Percentiles rank a stretch among this genome's conserved stretches.
Conservation (phyloP, 768 basidiomycete species). For the Psilocybe subaeruginosa region DNA sequence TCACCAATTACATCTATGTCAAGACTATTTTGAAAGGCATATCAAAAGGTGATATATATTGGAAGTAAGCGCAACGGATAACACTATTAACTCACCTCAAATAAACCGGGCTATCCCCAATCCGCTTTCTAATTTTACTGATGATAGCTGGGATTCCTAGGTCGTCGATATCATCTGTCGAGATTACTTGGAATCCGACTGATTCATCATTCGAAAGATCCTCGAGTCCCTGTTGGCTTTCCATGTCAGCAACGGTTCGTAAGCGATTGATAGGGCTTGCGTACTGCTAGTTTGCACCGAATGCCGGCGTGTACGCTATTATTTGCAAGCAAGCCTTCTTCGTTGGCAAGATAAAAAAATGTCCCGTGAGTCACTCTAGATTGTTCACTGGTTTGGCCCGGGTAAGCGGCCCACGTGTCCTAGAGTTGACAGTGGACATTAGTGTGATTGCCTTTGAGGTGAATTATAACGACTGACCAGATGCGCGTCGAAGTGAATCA, state of each 20-base stretch:
- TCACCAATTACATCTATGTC: conserved; percentile 84
- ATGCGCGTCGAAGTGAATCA: conserved; percentile 83
- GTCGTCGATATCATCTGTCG: conserved; percentile 85
- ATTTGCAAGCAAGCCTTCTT: conserved; percentile 78
- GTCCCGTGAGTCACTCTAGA: conserved; percentile 82
- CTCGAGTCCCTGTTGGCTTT: conserved; percentile 46
- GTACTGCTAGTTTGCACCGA: conserved; percentile 64
- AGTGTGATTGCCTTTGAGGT: neutral
- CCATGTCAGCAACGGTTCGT: neutral
- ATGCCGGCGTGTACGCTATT: conserved; percentile 87
- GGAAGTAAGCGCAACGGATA: neutral
- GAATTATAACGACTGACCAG: conserved; percentile 31
- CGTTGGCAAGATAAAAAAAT: conserved; percentile 80
- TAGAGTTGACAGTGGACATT: conserved; percentile 5
- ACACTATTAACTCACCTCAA: conserved; percentile 53
- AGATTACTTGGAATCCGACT: conserved; percentile 80
- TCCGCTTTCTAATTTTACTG: conserved; percentile 66
- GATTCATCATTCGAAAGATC: conserved; percentile 72
- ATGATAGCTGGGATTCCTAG: conserved; percentile 73
- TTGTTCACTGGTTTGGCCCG: conserved; percentile 59
- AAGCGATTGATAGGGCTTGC: conserved; percentile 10
- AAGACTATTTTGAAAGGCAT: conserved; percentile 41
- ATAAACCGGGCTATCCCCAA: conserved; percentile 79
- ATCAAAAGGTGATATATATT: neutral
- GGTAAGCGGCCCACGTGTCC: conserved; percentile 71